These are phyloP conservation scores for Claviceps sp. DNA, from an alignment of 2,329 filamentous ascomycete genomes.

Conservation along the genomic window DNA sequence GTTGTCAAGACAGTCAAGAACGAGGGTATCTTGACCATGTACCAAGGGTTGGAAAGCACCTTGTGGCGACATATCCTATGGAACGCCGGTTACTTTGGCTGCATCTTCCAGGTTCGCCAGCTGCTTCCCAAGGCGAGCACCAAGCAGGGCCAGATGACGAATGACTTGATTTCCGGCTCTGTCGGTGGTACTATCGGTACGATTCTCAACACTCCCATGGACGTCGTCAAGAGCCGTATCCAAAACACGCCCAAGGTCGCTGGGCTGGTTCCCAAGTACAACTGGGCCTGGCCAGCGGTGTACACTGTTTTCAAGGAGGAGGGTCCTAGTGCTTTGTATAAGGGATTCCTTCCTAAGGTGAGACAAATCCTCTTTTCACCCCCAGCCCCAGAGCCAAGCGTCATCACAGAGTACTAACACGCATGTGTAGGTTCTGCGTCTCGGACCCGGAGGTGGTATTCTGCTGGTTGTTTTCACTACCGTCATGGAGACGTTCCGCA, in stretches of 20 bases:
- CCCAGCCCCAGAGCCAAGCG: conserved; percentile 14
- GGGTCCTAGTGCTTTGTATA: conserved; percentile 84
- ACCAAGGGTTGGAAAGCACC: conserved; percentile 93
- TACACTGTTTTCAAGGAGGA: conserved; percentile 85
- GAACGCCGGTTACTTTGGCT: conserved; percentile 96
- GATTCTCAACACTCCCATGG: conserved; percentile 86
- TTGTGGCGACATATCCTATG: conserved; percentile 84
- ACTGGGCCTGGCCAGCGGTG: conserved; percentile 90
- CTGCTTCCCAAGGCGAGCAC: conserved; percentile 69
- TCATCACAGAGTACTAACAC: conserved; percentile 4
- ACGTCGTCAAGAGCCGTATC: conserved; percentile 96
- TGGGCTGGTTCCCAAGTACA: conserved; percentile 85
- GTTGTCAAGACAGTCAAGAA: conserved; percentile 68
- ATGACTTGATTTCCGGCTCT: conserved; percentile 76
- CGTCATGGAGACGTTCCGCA: conserved; percentile 86
- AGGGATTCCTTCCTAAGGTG: conserved; percentile 96
- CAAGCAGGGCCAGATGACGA: conserved; percentile 70
- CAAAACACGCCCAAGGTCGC: conserved; percentile 80
- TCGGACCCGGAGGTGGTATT: conserved; percentile 49
- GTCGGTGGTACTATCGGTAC: conserved; percentile 83
- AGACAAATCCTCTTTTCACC: conserved; percentile 26
- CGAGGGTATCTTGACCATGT: conserved; percentile 78
- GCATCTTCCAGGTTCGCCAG: conserved; percentile 90
- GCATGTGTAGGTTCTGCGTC: conserved; percentile 26
- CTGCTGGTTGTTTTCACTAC: conserved; percentile 77